Base-by-base conservation (phyloP, 768 basidiomycete genomes). In the Boletus eberwhitei region DNA sequence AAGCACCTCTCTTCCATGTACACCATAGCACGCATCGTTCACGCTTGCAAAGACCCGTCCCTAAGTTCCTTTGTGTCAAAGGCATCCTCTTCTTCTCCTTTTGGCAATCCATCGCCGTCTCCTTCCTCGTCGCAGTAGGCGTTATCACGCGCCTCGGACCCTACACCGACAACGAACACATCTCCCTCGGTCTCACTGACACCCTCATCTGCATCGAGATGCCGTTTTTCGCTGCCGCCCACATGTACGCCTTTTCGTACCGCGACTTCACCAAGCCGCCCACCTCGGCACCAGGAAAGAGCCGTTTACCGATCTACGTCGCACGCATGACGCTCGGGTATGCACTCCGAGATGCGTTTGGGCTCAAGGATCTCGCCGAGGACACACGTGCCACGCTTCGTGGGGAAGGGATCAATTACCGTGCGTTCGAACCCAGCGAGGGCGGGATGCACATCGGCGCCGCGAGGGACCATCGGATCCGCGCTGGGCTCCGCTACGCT, bases 21-120 rank as follows among this genome's bases (percentile, higher is more conserved):
- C 44, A 49, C 54, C 14, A 57, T 3, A 31, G 14, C 5, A 42
- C 40, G 3, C 31, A 34, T 22, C 12, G 22, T 47, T 58, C 26
- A 53, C 58, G 0, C 26, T 19, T 21, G 9, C 24, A 36, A 63
- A 88, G 96, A 12, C 93, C 93, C 0, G 83, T 95, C 61, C 93
- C 97, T 3, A 99, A 99, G 71, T 99, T 99, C 73, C 85, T 98
- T 26, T 99, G 94, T 68, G 94, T 99, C 61, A 99, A 99, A 69
- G 96, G 96, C 42, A 93, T 99, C 61, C 79, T 99, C 21, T 98
- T 98, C 79, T 96, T 97, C 72, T 94, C 91, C 2, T 99, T 99
- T 75, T 99, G 97, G 97, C 97, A 99, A 69, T 85, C 89, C 21
- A 81, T 96, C 47, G 82, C 65, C 43, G 82, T 99, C 47, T 94